phyloP scores from a whole-genome alignment of 129 eudicot species.

The Flaveria ramosissima region DNA sequence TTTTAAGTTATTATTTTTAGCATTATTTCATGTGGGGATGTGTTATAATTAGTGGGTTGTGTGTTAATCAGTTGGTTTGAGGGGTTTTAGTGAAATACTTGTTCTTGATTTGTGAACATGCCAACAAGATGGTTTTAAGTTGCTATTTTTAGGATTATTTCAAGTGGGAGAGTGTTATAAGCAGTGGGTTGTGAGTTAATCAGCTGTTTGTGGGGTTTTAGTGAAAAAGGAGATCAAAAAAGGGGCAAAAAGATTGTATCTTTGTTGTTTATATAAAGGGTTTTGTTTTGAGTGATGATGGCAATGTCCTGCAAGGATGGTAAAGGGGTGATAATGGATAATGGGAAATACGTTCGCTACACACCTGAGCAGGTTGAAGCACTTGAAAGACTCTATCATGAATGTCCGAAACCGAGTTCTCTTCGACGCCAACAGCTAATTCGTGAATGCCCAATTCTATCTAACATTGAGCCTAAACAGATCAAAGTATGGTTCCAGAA shows the following conservation, averaged over 20 bases:
- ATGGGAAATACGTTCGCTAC: conserved; percentile 39
- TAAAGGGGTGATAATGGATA: conserved; percentile 42
- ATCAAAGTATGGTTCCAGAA: conserved; percentile 51
- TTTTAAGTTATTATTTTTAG: not conserved
- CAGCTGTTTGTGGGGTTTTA: conserved; percentile 19
- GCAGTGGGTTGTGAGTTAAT: conserved; percentile 25
- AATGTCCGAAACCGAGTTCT: conserved; percentile 40
- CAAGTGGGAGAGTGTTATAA: conserved; percentile 11
- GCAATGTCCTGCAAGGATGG: conserved; percentile 41
- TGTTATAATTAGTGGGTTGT: conserved; percentile 25
- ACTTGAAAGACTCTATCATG: conserved; percentile 46
- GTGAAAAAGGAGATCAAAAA: not conserved
- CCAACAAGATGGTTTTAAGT: conserved; percentile 1
- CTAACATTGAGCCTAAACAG: conserved; percentile 43
- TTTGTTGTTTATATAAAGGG: conserved; percentile 9
- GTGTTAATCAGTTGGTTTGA: conserved; percentile 16
- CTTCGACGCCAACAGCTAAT: conserved; percentile 41
- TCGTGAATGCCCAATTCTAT: conserved; percentile 43
- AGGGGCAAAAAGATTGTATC: conserved; percentile 10
- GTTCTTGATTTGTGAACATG: conserved; percentile 10
- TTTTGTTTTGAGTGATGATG: conserved; percentile 22
- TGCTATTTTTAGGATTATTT: not conserved
- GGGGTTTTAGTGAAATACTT: conserved; percentile 7
- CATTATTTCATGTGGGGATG: conserved; percentile 1
- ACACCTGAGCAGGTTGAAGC: conserved; percentile 50